Base-by-base conservation (phyloP, 257 asterid genomes). In the Lycium barbarum region DNA sequence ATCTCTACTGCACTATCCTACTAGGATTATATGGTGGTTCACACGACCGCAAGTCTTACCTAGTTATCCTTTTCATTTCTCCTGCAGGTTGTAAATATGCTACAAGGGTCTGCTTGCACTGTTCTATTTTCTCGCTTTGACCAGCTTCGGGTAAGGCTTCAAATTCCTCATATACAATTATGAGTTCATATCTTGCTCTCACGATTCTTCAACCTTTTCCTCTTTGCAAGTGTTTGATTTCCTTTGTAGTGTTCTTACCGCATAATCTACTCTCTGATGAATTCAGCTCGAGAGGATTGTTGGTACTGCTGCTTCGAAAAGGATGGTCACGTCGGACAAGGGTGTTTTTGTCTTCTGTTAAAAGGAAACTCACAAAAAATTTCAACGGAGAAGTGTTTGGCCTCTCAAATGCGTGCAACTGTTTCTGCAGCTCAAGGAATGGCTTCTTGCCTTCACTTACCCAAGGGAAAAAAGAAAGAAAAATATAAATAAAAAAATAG, bases 221-320 rank as follows among this genome's bases (percentile, higher is more conserved):
- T 22, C 3, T 43, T 65, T 68, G 2, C 40, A 6, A 47, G 62
- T 62, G 54, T 82, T 38, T 66, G 84, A 17, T 47, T 12, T 51
- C 43, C 43, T 18, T 67, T 11, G 55, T 53, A 10, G 18, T 51
- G 47, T 9, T 67, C 80, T 38, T 82, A 22, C 45, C 14, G 45
- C 1, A 8, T 49, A 33, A 15, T 51, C 53, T 65, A 26, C 79
- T 66, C 51, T 49, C 54, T 47, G 62, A 49, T 62, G 55, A 79
- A 22, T 83, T 79, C 90, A 97, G 99, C 96, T 97, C 45, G 99
- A 95, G 91, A 91, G 99, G 86, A 87, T 94, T 84, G 97, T 95
- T 83, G 98, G 98, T 26, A 89, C 98, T 43, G 59, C 92, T 62
- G 90, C 95, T 70, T 95, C 98, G 8, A 93, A 94, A 88, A 90